Evolutionary conservation across 345 rosid species (phyloP).

Genomic region (Tarenaya hassleriana): DNA sequence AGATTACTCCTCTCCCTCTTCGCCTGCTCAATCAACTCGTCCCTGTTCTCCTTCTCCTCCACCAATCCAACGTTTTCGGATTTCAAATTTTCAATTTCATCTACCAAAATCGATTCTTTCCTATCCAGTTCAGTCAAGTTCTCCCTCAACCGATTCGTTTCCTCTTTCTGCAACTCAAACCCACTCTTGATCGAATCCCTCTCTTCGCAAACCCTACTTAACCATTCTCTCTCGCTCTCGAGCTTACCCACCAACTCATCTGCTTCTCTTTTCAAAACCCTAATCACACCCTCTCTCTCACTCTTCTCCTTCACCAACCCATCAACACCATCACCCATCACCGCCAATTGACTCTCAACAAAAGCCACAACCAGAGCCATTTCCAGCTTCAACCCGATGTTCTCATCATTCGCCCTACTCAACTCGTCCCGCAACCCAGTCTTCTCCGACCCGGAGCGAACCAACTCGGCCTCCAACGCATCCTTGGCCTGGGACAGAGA

Average conservation of each 20-base stretch:
- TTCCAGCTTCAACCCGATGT: constrained; percentile 40
- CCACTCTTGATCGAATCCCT: constrained; percentile 42
- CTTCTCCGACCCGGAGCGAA: constrained; percentile 27
- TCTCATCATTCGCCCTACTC: constrained; percentile 33
- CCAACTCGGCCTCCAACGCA: constrained; percentile 44
- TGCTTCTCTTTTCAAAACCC: constrained; percentile 38
- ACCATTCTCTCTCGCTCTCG: constrained; percentile 35
- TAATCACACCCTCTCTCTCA: constrained; percentile 37
- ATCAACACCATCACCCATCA: constrained; percentile 31
- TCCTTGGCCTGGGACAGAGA: constrained; percentile 40
- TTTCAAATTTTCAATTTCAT: constrained; percentile 38
- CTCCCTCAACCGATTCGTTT: constrained; percentile 33
- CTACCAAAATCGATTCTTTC: constrained; percentile 22
- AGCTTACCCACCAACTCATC: constrained; percentile 26
- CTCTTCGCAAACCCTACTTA: constrained; percentile 36
- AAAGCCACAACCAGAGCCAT: constrained; percentile 37
- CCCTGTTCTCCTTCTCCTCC: constrained; percentile 32
- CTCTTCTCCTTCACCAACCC: constrained; percentile 31
- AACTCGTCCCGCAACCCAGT: constrained; percentile 32
- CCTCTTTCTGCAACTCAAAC: constrained; percentile 30
- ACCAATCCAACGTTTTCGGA: constrained; percentile 26
- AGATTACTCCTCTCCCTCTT: constrained; percentile 30
- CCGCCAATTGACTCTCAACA: constrained; percentile 37
- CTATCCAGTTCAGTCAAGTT: constrained; percentile 38
- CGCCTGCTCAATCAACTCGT: constrained; percentile 22